Percentiles rank a stretch among this genome's conserved stretches.
phyloP scores from a whole-genome alignment of 2,329 filamentous ascomycete species.

The Chaetomium strumarium region DNA sequence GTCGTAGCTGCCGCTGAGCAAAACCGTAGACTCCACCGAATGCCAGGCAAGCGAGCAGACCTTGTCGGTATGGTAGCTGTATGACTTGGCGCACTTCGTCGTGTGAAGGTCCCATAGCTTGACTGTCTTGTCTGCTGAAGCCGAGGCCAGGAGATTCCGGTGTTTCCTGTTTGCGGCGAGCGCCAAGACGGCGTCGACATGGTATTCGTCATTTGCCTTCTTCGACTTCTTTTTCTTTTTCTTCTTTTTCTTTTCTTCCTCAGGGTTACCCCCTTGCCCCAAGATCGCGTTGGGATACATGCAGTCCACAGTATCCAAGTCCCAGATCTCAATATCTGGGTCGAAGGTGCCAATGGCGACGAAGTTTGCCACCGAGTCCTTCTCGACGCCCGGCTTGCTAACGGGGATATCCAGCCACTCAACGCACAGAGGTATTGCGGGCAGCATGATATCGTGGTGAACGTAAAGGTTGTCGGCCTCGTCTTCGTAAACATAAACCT shows the following conservation, averaged over 20 bases:
- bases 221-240: conserved; percentile 89
- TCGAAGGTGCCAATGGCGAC: conserved; percentile 96
- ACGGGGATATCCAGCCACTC: conserved; percentile 96
- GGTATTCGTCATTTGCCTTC: conserved; percentile 85
- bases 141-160: conserved; percentile 88
- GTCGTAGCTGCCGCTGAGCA: conserved; percentile 93
- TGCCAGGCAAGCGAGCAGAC: conserved; percentile 97
- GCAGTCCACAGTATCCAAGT: conserved; percentile 90
- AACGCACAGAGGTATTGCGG: conserved; percentile 87
- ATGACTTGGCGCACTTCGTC: conserved; percentile 88
- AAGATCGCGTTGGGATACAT: conserved; percentile 98
- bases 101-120: conserved; percentile 98
- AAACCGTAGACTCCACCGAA: conserved; percentile 74
- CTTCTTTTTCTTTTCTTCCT: conserved; percentile 60
- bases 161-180: conserved; percentile 90
- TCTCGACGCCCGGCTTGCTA: conserved; percentile 57
- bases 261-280: conserved; percentile 59
- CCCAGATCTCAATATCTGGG: conserved; percentile 97
- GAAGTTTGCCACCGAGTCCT: conserved; percentile 74
- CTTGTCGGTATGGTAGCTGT: conserved; percentile 94
- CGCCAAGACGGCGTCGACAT: conserved; percentile 88
- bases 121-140: conserved; percentile 92
- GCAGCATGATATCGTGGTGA: conserved; percentile 98
- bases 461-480: conserved; percentile 94
- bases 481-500: conserved; percentile 97